Percentiles rank a stretch among this genome's conserved stretches.
Evolutionary conservation across 176 grass and related monocot genomes (phyloP).

Genomic region (Triticum dicoccoides): DNA sequence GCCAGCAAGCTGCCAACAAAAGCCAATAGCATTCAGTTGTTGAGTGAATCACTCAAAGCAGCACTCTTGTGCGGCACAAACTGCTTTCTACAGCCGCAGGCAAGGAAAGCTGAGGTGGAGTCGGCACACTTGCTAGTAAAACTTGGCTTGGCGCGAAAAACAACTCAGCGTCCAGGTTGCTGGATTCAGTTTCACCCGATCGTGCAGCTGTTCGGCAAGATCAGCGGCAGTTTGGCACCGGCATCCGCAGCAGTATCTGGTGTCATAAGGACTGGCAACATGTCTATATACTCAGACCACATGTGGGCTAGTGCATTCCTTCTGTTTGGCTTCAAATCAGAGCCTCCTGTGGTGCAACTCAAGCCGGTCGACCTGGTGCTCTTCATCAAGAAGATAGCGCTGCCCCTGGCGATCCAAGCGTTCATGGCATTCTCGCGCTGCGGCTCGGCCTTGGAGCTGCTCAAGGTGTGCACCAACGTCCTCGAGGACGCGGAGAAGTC

Average conservation of each 20-base stretch:
- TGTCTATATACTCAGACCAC: conserved; percentile 62
- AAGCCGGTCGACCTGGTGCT: conserved; percentile 65
- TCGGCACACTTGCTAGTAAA: conserved; percentile 82
- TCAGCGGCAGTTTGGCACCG: conserved; percentile 49
- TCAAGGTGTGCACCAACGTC: conserved; percentile 91
- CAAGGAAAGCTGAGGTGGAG: conserved; percentile 68
- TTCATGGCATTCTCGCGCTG: conserved; percentile 88
- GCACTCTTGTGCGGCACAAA: conserved; percentile 65
- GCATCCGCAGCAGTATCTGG: conserved; percentile 61
- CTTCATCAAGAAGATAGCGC: conserved; percentile 78
- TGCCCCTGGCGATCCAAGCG: conserved; percentile 69
- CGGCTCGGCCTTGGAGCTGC: conserved; percentile 73
- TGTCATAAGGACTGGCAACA: conserved; percentile 57
- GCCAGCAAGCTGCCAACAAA: conserved; percentile 67
- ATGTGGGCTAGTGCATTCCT: conserved; percentile 93
- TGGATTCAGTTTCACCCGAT: conserved; percentile 89
- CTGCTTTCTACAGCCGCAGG: conserved; percentile 62
- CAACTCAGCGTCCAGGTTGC: conserved; percentile 57
- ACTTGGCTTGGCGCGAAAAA: conserved; percentile 73
- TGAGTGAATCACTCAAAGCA: conserved; percentile 61
- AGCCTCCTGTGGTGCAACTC: conserved; percentile 71
- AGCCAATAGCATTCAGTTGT: conserved; percentile 62
- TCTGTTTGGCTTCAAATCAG: conserved; percentile 85
- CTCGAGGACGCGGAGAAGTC: conserved; percentile 85
- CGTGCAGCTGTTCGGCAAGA: conserved; percentile 70